These are phyloP conservation scores for Vitis amurensis DNA, from an alignment of 164 flowering plant genomes.

Conservation along the genomic window DNA sequence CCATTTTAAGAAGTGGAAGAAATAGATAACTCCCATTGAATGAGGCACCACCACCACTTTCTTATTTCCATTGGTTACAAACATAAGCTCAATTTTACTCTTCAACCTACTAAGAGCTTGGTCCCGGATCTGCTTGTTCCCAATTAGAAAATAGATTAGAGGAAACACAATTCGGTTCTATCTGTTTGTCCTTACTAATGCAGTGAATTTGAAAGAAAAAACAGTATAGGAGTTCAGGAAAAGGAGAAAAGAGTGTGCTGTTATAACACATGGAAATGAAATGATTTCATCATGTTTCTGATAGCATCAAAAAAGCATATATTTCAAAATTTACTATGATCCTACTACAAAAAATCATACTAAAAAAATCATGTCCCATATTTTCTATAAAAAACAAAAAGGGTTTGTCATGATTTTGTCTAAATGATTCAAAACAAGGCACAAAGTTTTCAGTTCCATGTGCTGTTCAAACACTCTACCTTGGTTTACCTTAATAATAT, in stretches of 20 bases:
- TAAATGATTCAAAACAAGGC: background rate
- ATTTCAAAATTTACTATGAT: too few species aligned
- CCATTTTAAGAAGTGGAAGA: slow-evolving; percentile 82
- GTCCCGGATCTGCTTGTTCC: slow-evolving; percentile 60
- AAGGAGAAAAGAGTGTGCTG: background rate
- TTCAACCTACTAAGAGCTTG: slow-evolving; percentile 73
- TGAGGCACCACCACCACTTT: slow-evolving; percentile 85
- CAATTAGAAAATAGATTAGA: slow-evolving; percentile 14
- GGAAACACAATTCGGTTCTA: background rate
- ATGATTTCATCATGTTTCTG: too few species aligned
- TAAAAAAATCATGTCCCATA: background rate
- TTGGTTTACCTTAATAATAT: too few species aligned
- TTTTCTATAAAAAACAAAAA: background rate
- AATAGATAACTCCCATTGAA: slow-evolving; percentile 77
- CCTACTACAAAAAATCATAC: too few species aligned
- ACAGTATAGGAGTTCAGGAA: background rate
- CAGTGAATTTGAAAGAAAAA: background rate
- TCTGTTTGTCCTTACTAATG: background rate
- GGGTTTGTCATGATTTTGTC: background rate
- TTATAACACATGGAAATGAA: background rate
- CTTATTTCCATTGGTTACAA: slow-evolving; percentile 54
- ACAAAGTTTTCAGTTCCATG: background rate
- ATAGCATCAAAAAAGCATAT: too few species aligned
- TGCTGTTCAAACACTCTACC: background rate
- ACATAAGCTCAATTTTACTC: slow-evolving; percentile 79